Percentiles rank a stretch among this genome's conserved stretches.
Evolutionary conservation across 805 yeast genomes (phyloP).

Genomic region (Saccharomyces paradoxus): DNA sequence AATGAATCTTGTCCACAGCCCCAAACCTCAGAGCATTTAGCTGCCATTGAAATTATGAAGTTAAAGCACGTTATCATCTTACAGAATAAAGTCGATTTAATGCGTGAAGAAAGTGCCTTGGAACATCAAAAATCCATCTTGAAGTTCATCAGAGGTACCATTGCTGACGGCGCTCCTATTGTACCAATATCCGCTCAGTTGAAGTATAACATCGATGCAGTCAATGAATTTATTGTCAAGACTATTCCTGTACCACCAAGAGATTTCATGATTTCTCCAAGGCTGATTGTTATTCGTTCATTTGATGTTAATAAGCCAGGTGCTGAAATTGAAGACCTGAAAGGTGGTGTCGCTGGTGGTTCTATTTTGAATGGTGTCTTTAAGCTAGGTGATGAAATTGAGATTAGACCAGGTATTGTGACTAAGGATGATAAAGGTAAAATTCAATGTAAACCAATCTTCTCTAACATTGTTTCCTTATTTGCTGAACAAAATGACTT

Average conservation of each 20-base stretch:
- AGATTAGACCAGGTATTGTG: conserved; percentile 97
- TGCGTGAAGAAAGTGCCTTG: conserved; percentile 93
- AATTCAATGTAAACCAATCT: conserved; percentile 92
- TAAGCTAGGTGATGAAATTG: conserved; percentile 95
- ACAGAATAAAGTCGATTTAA: conserved; percentile 96
- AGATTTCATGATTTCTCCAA: conserved; percentile 89
- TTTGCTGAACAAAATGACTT: conserved; percentile 97
- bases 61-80: conserved; percentile 90
- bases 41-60: conserved; percentile 99
- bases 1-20: conserved; percentile 99
- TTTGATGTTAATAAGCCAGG: conserved; percentile 99
- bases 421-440: conserved; percentile 83
- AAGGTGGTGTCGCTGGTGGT: conserved; percentile 99
- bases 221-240: conserved; percentile 90
- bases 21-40: conserved; percentile 97
- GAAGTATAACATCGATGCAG: conserved; percentile 97
- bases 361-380: conserved; percentile 95
- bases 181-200: conserved; percentile 98
- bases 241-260: conserved; percentile 91
- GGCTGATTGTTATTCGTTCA: conserved; percentile 93
- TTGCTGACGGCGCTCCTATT: conserved; percentile 98
- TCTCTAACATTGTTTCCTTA: conserved; percentile 84
- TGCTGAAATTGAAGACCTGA: conserved; percentile 89
- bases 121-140: conserved; percentile 92
- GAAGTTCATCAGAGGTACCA: conserved; percentile 91